Evolutionary conservation across 2,329 filamentous ascomycete species (phyloP).

Genomic region (Gremmenia infestans): DNA sequence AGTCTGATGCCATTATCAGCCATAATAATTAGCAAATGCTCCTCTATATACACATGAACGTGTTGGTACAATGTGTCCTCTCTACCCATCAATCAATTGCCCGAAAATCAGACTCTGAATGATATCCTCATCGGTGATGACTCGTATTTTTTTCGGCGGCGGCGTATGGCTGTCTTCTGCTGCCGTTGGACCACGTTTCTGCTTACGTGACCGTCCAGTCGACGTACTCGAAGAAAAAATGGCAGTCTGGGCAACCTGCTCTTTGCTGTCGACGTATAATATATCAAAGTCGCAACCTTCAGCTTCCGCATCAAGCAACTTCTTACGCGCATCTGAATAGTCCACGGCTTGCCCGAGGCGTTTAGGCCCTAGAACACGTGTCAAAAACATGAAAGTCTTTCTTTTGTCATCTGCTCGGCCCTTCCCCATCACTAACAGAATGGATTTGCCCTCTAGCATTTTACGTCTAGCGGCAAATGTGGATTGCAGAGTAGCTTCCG

Average conservation of each 20-base stretch:
- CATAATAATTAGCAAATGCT: background rate
- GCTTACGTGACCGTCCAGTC: slow-evolving; percentile 37
- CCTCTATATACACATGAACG: background rate
- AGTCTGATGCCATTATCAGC: background rate
- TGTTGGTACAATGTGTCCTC: background rate
- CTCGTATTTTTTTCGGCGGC: slow-evolving; percentile 49
- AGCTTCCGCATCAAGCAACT: slow-evolving; percentile 47
- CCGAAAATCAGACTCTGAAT: slow-evolving; percentile 91
- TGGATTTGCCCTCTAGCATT: slow-evolving; percentile 57
- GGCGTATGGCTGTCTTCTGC: slow-evolving; percentile 32
- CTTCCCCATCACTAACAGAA: slow-evolving; percentile 68
- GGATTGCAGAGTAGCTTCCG: slow-evolving; percentile 48
- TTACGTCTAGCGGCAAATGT: slow-evolving; percentile 57
- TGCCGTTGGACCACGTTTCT: slow-evolving; percentile 36
- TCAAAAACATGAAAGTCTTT: slow-evolving; percentile 74
- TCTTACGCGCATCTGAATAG: slow-evolving; percentile 57
- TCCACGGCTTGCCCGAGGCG: slow-evolving; percentile 61
- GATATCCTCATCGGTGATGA: slow-evolving; percentile 80
- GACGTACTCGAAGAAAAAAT: slow-evolving; percentile 22
- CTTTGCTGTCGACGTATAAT: slow-evolving; percentile 67
- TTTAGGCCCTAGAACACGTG: slow-evolving; percentile 69
- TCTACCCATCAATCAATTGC: slow-evolving; percentile 49
- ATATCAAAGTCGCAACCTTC: slow-evolving; percentile 58
- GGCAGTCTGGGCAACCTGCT: slow-evolving; percentile 41
- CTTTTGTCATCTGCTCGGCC: slow-evolving; percentile 57